phyloP scores from a whole-genome alignment of 2,329 filamentous ascomycete genomes.

The Amauroascus niger region DNA sequence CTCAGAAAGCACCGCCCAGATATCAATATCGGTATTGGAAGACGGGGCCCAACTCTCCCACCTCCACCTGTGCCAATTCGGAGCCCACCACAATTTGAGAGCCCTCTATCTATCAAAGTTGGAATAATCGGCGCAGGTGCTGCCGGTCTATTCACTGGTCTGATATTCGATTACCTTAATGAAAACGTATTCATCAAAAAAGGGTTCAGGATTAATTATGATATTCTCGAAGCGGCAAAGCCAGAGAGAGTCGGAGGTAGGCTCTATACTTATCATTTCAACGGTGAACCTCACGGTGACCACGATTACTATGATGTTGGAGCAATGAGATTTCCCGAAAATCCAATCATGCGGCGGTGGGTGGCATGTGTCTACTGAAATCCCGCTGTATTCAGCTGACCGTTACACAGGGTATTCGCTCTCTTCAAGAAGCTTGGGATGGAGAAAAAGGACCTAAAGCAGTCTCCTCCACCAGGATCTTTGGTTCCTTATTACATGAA shows the following conservation, averaged over 20 bases:
- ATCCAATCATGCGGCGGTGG: background rate
- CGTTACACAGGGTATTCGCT: background rate
- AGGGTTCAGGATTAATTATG: background rate
- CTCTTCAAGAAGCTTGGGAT: background rate
- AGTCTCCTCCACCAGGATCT: constrained; percentile 4
- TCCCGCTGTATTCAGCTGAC: background rate
- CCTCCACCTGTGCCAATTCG: background rate
- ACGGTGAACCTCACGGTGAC: background rate
- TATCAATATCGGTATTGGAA: background rate
- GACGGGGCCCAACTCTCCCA: background rate
- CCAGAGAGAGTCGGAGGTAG: background rate
- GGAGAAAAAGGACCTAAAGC: background rate
- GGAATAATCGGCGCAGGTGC: background rate
- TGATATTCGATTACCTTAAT: constrained; percentile 2
- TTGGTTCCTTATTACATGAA: background rate
- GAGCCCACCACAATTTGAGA: background rate
- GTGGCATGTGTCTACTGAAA: background rate
- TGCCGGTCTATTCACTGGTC: background rate
- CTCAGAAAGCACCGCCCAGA: background rate
- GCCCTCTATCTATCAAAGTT: background rate
- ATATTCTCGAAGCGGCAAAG: background rate
- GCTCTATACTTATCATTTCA: background rate
- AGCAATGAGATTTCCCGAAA: constrained; percentile 2
- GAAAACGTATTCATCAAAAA: background rate
- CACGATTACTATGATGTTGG: background rate